Evolutionary conservation across 768 basidiomycete genomes (phyloP).

Genomic region (Amanita rubescens): DNA sequence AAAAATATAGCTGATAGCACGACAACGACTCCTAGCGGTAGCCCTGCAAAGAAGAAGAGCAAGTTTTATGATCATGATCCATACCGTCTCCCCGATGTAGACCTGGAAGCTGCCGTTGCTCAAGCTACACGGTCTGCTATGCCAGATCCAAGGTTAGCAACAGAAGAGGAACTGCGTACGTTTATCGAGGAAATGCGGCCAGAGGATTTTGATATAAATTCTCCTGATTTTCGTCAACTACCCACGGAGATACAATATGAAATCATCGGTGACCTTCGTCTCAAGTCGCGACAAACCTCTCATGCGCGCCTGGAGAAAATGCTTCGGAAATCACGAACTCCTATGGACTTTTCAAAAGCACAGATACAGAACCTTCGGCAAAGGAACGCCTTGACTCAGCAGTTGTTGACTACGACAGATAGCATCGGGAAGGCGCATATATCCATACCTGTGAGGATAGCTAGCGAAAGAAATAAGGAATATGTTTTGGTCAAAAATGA

Average conservation of each 20-base stretch:
- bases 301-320: constrained; percentile 88
- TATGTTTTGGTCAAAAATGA: constrained; percentile 95
- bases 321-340: constrained; percentile 69
- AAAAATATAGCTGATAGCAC: not conserved
- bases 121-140: constrained; percentile 51
- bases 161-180: constrained; percentile 85
- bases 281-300: constrained; percentile 92
- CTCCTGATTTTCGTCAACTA: constrained; percentile 83
- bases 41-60: constrained; percentile 50
- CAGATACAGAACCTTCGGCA: constrained; percentile 89
- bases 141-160: constrained; percentile 90
- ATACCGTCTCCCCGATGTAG: constrained; percentile 82
- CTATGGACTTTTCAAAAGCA: constrained; percentile 93
- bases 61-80: constrained; percentile 81
- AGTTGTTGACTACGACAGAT: constrained; percentile 86
- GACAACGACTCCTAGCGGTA: constrained; percentile 17
- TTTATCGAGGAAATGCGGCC: constrained; percentile 97
- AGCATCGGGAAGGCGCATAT: constrained; percentile 86
- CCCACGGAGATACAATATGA: constrained; percentile 98
- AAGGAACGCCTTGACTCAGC: constrained; percentile 88
- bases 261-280: constrained; percentile 90
- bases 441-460: constrained; percentile 88
- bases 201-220: constrained; percentile 89
- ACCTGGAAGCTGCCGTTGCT: constrained; percentile 56
- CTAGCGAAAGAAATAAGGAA: constrained; percentile 89